Evolutionary conservation across 805 yeast species (phyloP), one percentile per base, ranked within the genome.

Genomic region (Maudiozyma turicensis): DNA sequence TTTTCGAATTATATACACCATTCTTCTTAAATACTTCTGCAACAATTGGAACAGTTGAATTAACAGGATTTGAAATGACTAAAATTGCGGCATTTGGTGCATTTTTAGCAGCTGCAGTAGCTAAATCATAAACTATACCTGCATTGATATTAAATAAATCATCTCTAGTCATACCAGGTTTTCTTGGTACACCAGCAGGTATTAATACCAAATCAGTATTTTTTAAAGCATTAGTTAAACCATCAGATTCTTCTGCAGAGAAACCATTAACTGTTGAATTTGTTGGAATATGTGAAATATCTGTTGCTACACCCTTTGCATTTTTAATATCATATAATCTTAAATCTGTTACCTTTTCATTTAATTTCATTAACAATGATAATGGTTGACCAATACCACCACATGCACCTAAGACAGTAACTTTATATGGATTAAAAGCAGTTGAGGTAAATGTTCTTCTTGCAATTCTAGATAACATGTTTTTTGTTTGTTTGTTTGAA

Each of bases 141-240:
- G 97, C 97, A 66, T 90, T 90, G 75, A 95, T 90, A 77, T 86
- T 84, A 83, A 90, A 90, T 63, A 90, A 77, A 68, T 90, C 97
- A 69, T 90, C 97, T 77, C 97, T 86, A 65, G 96, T 87, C 97
- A 90, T 90, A 71, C 97, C 97, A 59, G 97, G 97, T 76, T 89
- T 90, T 81, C 95, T 86, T 76, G 95, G 97, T 51, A 90, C 95
- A 76, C 97, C 97, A 50, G 97, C 97, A 66, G 97, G 96, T 71
- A 90, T 86, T 57, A 90, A 80, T 56, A 90, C 85, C 52, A 90
- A 84, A 58, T 84, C 89, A 48, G 78, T 73, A 58, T 75, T 78
- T 54, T 77, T 81, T 56, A 90, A 80, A 48, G 96, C 91, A 58
- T 74, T 74, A 63, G 75, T 73, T 58, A 90, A 73, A 50, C 86